A percentile compares a stretch with the other conserved stretches of the same genome.
These are phyloP conservation scores for Cordyceps farinosa DNA, from an alignment of 2,329 filamentous ascomycete species.

Conservation along the genomic window DNA sequence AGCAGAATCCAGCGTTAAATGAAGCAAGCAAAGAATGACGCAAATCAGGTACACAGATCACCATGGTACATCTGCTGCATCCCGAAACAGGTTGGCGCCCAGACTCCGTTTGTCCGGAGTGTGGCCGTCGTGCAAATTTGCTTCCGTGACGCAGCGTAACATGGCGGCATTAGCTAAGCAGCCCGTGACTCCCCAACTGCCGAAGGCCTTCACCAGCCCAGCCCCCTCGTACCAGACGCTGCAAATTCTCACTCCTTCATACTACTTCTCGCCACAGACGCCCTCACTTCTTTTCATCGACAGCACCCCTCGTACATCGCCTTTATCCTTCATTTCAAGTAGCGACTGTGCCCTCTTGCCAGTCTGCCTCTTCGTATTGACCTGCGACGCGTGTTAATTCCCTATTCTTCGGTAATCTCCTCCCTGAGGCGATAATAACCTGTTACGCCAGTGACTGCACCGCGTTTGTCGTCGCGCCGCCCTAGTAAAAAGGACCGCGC, in stretches of 20 bases:
- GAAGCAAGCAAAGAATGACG: background rate
- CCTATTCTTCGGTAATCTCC: background rate
- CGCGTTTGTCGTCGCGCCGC: conserved; percentile 3
- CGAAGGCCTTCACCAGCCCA: background rate
- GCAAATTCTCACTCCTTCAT: background rate
- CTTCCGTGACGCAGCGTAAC: background rate
- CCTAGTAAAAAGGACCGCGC: conserved; percentile 14
- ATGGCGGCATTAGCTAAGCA: conserved; percentile 1
- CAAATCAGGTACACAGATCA: background rate
- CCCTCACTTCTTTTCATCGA: background rate
- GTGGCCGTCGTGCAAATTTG: conserved; percentile 6
- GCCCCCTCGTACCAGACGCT: background rate
- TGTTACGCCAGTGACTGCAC: conserved; percentile 11
- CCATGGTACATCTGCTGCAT: background rate
- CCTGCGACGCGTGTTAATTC: conserved; percentile 10
- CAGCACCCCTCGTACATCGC: conserved; percentile 12
- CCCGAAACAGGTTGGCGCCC: background rate
- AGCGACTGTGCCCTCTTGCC: conserved; percentile 5
- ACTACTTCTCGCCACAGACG: background rate
- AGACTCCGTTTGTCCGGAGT: background rate
- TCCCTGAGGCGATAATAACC: conserved; percentile 13
- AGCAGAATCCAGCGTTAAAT: too few relatives aligned
- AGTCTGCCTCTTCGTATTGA: conserved; percentile 15
- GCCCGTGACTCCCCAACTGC: background rate
- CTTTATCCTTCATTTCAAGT: conserved; percentile 1